phyloP scores from a whole-genome alignment of 2,329 filamentous ascomycete species.

The Pseudofabraea citricarpa region DNA sequence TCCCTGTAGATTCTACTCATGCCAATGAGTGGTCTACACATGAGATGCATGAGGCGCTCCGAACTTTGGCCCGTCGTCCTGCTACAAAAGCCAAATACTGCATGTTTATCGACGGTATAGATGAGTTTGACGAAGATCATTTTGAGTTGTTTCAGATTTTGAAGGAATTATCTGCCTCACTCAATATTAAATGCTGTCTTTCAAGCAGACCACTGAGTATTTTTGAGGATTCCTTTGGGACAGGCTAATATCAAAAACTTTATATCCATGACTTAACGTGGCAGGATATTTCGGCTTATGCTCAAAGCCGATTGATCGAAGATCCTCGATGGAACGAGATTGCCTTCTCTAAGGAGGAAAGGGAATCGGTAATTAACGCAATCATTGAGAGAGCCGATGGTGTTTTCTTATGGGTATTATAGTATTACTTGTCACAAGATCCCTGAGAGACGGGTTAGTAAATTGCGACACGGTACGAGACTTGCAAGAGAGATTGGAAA shows the following conservation, averaged over 20 bases:
- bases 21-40: background rate
- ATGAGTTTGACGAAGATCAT: conserved; percentile 8
- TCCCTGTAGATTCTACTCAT: background rate
- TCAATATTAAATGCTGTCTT: conserved; percentile 3
- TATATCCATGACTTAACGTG: background rate
- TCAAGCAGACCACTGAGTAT: conserved; percentile 3
- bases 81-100: conserved; percentile 3
- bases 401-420: conserved; percentile 6
- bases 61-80: background rate
- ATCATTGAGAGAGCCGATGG: conserved; percentile 1
- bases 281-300: background rate
- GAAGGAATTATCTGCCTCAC: background rate
- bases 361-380: background rate
- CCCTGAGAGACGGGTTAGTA: conserved; percentile 1
- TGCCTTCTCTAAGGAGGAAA: background rate
- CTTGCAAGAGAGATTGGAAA: conserved; percentile 11
- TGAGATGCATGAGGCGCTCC: conserved; percentile 4
- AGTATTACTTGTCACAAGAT: conserved; percentile 3
- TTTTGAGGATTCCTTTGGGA: background rate
- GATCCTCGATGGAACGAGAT: background rate
- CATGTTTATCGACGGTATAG: conserved; percentile 8
- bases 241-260: background rate
- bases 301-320: background rate
- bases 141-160: background rate
- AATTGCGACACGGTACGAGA: conserved; percentile 11